Conservation (phyloP, 2,329 filamentous ascomycete species). For the Nakataea oryzae region DNA sequence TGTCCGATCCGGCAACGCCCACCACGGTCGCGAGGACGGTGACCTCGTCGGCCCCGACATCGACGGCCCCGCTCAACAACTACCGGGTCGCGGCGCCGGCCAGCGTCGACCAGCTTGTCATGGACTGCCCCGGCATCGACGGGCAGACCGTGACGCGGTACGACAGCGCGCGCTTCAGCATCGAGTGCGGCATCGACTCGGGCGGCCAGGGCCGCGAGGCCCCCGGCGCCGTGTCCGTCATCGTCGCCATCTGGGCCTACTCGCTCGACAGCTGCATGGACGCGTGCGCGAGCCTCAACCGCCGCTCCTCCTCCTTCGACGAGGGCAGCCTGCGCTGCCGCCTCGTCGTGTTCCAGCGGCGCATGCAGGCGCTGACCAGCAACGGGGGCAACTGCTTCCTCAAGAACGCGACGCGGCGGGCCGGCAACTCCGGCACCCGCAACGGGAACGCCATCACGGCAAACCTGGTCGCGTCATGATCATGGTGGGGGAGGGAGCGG, state of each 20-base stretch:
- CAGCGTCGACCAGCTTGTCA: background rate
- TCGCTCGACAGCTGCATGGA: background rate
- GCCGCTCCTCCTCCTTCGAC: background rate
- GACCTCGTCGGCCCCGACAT: background rate
- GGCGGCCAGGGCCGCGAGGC: background rate
- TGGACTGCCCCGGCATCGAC: background rate
- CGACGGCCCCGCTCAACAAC: background rate
- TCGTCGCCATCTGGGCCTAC: background rate
- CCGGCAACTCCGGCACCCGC: background rate
- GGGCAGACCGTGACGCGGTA: background rate
- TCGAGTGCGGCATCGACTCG: slow-evolving; percentile 2
- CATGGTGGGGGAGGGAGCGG: too few relatives aligned
- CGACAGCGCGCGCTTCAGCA: background rate
- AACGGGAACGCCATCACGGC: background rate
- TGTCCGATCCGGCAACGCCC: background rate
- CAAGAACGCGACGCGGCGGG: background rate
- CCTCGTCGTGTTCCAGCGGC: background rate
- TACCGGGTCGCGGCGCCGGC: background rate
- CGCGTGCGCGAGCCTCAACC: background rate
- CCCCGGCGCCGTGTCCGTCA: background rate
- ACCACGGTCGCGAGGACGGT: background rate
- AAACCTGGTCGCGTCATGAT: background rate
- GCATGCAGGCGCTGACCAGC: background rate
- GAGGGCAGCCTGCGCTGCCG: background rate
- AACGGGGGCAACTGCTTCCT: slow-evolving; percentile 3